phyloP scores from a whole-genome alignment of 179 eudicot species.

The Beta lomatogona region DNA sequence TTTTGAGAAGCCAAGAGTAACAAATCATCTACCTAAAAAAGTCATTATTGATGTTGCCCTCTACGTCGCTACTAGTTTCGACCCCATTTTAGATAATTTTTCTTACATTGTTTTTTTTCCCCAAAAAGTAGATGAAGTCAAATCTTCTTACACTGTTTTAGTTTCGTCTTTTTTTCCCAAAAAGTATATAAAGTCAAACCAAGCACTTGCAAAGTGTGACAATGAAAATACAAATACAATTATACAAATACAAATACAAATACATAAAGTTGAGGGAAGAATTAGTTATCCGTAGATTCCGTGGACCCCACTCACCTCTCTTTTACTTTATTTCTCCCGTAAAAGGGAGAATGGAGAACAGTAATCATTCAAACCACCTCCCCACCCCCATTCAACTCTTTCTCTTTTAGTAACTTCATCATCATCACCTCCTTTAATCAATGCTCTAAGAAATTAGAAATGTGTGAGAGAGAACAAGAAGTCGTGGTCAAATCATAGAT shows the following conservation, averaged over 20 bases:
- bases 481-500: background rate
- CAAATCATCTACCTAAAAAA: too few species aligned
- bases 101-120: too few species aligned
- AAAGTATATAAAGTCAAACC: background rate
- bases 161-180: too few species aligned
- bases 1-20: too few species aligned
- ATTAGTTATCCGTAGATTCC: constrained; percentile 20
- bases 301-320: constrained; percentile 21
- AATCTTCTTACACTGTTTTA: too few species aligned
- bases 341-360: constrained; percentile 40
- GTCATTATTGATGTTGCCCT: too few species aligned
- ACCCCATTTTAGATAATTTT: too few species aligned
- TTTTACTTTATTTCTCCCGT: background rate
- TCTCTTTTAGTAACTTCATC: constrained; percentile 20
- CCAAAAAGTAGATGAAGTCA: too few species aligned
- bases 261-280: background rate
- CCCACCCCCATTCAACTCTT: constrained; percentile 10
- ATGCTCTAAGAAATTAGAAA: constrained; percentile 5
- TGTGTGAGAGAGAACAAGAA: background rate
- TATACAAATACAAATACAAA: background rate
- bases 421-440: constrained; percentile 33
- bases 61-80: too few species aligned
- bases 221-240: background rate
- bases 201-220: constrained; percentile 3
- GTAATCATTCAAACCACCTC: constrained; percentile 54